Base-by-base conservation (phyloP, 768 basidiomycete genomes). In the Sutorius australiensis region DNA sequence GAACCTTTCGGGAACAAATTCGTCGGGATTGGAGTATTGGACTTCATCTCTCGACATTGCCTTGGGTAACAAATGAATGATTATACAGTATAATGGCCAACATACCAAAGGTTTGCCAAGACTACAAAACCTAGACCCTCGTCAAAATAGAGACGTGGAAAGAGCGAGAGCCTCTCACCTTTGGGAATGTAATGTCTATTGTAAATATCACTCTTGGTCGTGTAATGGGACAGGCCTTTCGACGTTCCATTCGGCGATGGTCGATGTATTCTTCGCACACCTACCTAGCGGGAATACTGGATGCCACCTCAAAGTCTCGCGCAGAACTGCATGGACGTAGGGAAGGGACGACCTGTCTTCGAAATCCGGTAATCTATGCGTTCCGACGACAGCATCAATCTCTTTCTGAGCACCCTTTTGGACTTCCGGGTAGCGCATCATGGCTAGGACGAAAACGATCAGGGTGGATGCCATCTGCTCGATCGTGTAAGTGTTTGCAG, bases 301-400 rank as follows among this genome's bases (percentile, higher is more conserved):
- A 40, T 71, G 65, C 67, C 67, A 68, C 44, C 67, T 67, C 43
- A 69, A 33, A 14, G 66, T 70, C 60, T 72, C 72, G 33, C 72
- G 72, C 46, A 73, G 37, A 48, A 72, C 48, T 17, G 71, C 71
- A 3, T 66, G 61, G 1, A 72, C 46, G 39, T 70, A 72, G 24
- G 68, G 70, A 40, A 74, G 50, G 4, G 58, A 60, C 6, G 56
- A 5, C 31, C 62, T 51, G 51, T 73, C 72, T 17, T 51, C 59
- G 24, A 67, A 64, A 24, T 57, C 36, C 1, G 71, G 66, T 6
- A 73, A 49, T 27, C 70, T 57, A 3, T 59, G 32, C 3, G 40
- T 50, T 49, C 74, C 74, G 19, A 69, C 17, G 27, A 63, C 55
- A 3, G 64, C 48, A 6, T 75, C 69, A 2, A 73, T 68, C 51